Evolutionary conservation across 208 protist species (phyloP).

Genomic region (Acanthamoeba culbertsoni): DNA sequence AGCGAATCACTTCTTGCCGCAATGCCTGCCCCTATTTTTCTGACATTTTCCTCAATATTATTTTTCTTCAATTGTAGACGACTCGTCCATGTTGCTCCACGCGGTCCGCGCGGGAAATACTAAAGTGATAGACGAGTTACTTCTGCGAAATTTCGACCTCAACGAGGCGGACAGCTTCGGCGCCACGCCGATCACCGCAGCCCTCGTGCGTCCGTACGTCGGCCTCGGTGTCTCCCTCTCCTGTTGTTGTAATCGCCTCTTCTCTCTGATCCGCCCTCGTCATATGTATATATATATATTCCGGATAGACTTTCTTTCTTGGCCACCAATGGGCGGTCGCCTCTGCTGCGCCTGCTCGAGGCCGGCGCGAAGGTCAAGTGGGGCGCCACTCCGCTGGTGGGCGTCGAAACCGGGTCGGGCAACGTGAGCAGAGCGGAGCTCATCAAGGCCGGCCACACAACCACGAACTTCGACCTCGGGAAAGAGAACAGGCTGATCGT

Average conservation of each 20-base stretch:
- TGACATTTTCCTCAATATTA: neutral
- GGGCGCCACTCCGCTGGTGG: neutral
- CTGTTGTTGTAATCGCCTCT: neutral
- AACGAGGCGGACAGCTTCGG: slow-evolving; percentile 24
- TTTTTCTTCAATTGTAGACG: neutral
- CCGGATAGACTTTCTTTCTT: no score
- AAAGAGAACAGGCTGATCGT: neutral
- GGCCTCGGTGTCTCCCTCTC: neutral
- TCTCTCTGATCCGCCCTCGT: neutral
- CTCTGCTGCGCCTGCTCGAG: neutral
- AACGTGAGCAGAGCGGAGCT: neutral
- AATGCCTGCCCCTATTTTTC: neutral
- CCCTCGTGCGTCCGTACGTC: neutral
- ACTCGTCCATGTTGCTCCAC: neutral
- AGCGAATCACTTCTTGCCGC: neutral
- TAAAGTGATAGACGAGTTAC: neutral
- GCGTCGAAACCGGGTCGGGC: neutral
- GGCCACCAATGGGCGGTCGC: neutral
- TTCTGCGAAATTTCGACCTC: neutral
- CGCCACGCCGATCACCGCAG: neutral
- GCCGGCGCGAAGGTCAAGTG: neutral
- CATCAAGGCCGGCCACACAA: neutral
- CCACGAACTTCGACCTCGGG: neutral
- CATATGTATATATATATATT: neutral
- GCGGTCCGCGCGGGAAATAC: neutral